Conservation (phyloP, 2,329 filamentous ascomycete species). For the Xylariomycetidae sp. region DNA sequence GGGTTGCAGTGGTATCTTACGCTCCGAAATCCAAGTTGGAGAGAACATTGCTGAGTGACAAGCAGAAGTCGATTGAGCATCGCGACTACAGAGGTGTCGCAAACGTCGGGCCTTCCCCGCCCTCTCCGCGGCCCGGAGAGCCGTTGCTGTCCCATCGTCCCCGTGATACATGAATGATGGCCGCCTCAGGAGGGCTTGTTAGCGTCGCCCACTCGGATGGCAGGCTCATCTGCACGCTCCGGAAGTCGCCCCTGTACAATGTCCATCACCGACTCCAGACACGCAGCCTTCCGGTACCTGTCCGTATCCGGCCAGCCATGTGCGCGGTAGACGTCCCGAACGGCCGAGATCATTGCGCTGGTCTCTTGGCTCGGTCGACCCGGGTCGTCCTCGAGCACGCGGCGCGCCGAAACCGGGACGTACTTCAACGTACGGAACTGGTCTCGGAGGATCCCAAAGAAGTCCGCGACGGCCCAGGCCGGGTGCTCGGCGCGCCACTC, state of each 20-base stretch:
- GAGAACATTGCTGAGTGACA: too few relatives aligned
- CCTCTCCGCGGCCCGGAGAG: too few relatives aligned
- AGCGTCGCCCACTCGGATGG: too few relatives aligned
- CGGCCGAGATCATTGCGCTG: neutral
- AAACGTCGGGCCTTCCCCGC: too few relatives aligned
- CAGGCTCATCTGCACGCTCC: neutral
- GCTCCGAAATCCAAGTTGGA: too few relatives aligned
- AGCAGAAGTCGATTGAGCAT: too few relatives aligned
- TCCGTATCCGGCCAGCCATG: neutral
- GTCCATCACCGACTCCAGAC: neutral
- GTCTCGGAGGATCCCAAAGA: slow-evolving; percentile 21
- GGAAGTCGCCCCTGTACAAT: neutral
- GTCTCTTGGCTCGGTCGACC: neutral
- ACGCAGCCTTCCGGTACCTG: neutral
- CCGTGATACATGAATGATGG: too few relatives aligned
- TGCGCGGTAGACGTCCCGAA: neutral
- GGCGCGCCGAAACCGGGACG: neutral
- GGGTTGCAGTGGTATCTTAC: too few relatives aligned
- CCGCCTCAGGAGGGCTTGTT: too few relatives aligned
- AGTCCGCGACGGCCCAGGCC: slow-evolving; percentile 20
- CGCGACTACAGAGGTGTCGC: too few relatives aligned
- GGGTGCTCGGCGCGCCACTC: slow-evolving; percentile 18
- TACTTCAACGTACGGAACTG: slow-evolving; percentile 14
- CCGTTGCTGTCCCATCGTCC: too few relatives aligned
- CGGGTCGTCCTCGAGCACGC: neutral